A percentile compares a stretch with the other conserved stretches of the same genome.
Evolutionary conservation across 495 filamentous ascomycete species (phyloP).

Genomic region (Elasticomyces elasticus): DNA sequence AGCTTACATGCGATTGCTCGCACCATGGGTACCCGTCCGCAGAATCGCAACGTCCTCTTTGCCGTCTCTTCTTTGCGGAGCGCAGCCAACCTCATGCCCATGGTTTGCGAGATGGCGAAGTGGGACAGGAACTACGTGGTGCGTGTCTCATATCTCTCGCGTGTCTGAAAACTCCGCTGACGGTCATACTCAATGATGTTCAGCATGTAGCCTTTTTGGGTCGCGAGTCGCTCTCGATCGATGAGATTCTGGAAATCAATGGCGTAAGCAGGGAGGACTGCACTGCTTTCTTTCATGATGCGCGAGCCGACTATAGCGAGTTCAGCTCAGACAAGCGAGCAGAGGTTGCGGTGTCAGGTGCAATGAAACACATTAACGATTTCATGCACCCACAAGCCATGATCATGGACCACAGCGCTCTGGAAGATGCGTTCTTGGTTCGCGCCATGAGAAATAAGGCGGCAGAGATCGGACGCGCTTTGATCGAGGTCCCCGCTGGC

Average conservation of each 20-base stretch:
- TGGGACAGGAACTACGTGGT: constrained; percentile 47
- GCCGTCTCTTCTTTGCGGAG: constrained; percentile 48
- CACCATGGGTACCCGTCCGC: constrained; percentile 24
- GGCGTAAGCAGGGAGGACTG: constrained; percentile 44
- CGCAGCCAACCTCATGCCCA: constrained; percentile 44
- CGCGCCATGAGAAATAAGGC: constrained; percentile 41
- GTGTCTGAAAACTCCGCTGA: too few species aligned
- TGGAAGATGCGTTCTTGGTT: constrained; percentile 48
- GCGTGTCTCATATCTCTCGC: too few species aligned
- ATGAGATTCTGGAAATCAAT: constrained; percentile 45
- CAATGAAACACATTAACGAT: constrained; percentile 37
- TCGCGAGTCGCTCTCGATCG: constrained; percentile 42
- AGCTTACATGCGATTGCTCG: constrained; percentile 38
- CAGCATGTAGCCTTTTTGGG: constrained; percentile 52
- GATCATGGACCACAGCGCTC: constrained; percentile 41
- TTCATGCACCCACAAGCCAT: constrained; percentile 51
- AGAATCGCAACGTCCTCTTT: constrained; percentile 50
- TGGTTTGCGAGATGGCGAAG: constrained; percentile 51
- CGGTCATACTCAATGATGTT: too few species aligned
- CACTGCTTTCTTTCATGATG: constrained; percentile 50
- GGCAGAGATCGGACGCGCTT: constrained; percentile 34
- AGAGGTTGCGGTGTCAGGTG: constrained; percentile 27
- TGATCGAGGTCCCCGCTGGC: constrained; percentile 59
- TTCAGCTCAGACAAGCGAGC: constrained; percentile 45
- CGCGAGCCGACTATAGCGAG: constrained; percentile 41